Base-by-base conservation (phyloP, 2,329 filamentous ascomycete genomes). In the Didymellaceae sp. region DNA sequence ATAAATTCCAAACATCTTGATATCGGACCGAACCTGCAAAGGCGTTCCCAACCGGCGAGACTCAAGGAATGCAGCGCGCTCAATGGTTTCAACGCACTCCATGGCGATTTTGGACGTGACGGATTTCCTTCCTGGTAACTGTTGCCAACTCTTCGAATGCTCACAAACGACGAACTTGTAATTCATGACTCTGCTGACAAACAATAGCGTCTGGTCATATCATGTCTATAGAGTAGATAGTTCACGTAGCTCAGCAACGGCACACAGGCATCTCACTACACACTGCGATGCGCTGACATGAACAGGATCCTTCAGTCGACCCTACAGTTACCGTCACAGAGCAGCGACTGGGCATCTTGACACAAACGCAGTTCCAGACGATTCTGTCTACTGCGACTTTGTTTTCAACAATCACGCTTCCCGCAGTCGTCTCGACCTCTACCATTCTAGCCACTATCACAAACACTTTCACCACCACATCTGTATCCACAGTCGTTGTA, bases 241-340 rank as follows among this genome's bases (percentile, higher is more conserved):
- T 38, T 26, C 39, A 11, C 13, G 28, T 33, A 24, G 34, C 43
- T 30, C 6, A 9, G 28, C 20, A 21, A 26, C n/a, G n/a, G 40
- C 40, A 44, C 40, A 44, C 22, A 45, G 28, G 34, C 40, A 30
- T 34, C 11, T 34, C 22, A 14, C 30, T 14, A 16, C 9, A 11
- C 34, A 13, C 17, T 17, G 21, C 17, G 10, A 30, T 25, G 34
- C 17, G 40, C 46, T 50, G 33, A 50, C 6, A 7, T 18, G 28
- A n/a, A 34, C 22, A 50, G 46, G 46, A 44, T 5, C 46, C 46
- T 4, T 24, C 33, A 5, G 18, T 40, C 10, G 14, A n/a, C 5
- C 33, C 40, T 7, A 28, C 40, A 18, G 17, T 40, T 2, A 50
- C 40, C 8, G 40, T 50, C 6, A 50, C 46, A 6, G 46, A 50